phyloP scores from a whole-genome alignment of 73 alveolate species.

The Tetrahymena thermophila region DNA sequence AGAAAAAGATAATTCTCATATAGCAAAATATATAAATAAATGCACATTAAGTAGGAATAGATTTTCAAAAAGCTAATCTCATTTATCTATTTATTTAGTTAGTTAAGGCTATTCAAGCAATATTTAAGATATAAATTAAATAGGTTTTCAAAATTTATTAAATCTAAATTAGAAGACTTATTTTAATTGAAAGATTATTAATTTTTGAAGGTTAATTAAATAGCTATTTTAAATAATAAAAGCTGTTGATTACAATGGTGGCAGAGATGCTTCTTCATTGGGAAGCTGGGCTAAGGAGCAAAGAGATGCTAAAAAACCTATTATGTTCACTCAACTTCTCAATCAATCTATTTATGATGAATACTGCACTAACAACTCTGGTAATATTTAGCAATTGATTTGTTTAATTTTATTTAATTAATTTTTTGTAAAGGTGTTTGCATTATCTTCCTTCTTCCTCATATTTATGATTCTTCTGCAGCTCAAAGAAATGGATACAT shows the following conservation, averaged over 20 bases:
- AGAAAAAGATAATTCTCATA: too few relatives aligned
- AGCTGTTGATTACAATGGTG: slow-evolving; percentile 53
- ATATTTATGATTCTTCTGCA: slow-evolving; percentile 83
- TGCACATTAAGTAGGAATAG: background rate
- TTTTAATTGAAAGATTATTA: too few relatives aligned
- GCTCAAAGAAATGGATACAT: slow-evolving; percentile 77
- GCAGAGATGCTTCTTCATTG: slow-evolving; percentile 62
- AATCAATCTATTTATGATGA: slow-evolving; percentile 33
- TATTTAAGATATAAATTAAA: background rate
- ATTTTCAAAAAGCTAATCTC: background rate
- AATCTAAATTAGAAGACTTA: too few relatives aligned
- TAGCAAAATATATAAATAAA: too few relatives aligned
- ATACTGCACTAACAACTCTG: slow-evolving; percentile 38
- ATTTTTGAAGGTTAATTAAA: background rate
- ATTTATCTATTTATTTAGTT: too few relatives aligned
- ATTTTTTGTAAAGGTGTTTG: slow-evolving; percentile 51
- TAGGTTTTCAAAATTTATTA: background rate
- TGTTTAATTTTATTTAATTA: background rate
- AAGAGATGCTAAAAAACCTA: slow-evolving; percentile 31
- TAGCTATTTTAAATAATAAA: slow-evolving; percentile 21
- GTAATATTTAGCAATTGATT: background rate
- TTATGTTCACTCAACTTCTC: slow-evolving; percentile 41
- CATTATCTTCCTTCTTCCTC: slow-evolving; percentile 82
- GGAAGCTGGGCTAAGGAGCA: slow-evolving; percentile 53
- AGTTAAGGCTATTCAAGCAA: background rate